A percentile compares a stretch with the other conserved stretches of the same genome.
These are phyloP conservation scores for Boletus rex-veris DNA, from an alignment of 768 basidiomycete genomes.

Conservation along the genomic window DNA sequence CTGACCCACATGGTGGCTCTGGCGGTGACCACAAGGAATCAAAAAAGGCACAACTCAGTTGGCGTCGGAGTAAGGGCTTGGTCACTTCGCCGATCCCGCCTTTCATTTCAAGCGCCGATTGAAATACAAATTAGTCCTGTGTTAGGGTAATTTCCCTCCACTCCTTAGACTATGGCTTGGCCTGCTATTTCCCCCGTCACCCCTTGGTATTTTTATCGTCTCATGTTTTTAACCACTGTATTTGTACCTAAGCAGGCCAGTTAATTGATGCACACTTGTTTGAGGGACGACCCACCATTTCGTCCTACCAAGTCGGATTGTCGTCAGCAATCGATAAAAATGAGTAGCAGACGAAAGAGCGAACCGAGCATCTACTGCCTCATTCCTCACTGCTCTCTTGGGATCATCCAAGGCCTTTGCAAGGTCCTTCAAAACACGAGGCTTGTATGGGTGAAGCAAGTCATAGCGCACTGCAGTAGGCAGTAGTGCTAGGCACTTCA, in stretches of 20 bases:
- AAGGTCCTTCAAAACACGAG: constrained; percentile 68
- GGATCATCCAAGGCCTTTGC: constrained; percentile 83
- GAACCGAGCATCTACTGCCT: constrained; percentile 80
- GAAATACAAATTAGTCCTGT: constrained; percentile 7
- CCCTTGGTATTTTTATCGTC: background rate
- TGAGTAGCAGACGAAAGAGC: constrained; percentile 1
- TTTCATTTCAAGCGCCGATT: constrained; percentile 20
- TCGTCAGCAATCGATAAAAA: constrained; percentile 1
- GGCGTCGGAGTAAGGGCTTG: background rate
- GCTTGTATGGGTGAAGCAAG: constrained; percentile 76
- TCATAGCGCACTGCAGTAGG: constrained; percentile 80
- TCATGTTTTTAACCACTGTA: constrained; percentile 21
- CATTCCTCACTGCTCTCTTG: constrained; percentile 76
- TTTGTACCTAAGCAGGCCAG: constrained; percentile 22
- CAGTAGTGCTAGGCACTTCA: constrained; percentile 69
- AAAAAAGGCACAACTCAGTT: too few species aligned
- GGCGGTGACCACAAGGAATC: background rate
- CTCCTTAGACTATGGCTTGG: background rate
- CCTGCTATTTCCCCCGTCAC: too few species aligned
- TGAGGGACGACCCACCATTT: constrained; percentile 21
- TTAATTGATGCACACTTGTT: background rate
- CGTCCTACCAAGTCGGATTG: constrained; percentile 16
- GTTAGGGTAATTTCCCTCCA: background rate
- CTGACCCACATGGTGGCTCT: constrained; percentile 31
- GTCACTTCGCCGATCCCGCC: constrained; percentile 1